Evolutionary conservation across 208 protist genomes (phyloP).

Genomic region (Leptomonas seymouri): DNA sequence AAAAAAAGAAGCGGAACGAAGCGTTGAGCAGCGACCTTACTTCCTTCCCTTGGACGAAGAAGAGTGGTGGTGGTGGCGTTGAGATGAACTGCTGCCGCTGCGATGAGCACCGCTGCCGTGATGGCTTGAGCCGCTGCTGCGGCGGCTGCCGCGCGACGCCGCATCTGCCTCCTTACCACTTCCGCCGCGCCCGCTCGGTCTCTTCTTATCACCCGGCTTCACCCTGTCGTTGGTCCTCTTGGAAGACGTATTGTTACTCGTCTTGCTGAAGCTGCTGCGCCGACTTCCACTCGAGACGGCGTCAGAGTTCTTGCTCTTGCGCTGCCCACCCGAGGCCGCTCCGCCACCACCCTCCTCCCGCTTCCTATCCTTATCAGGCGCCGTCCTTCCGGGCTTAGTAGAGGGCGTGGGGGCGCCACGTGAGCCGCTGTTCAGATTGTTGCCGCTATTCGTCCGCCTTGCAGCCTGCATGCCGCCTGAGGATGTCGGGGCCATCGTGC

Average conservation of each 20-base stretch:
- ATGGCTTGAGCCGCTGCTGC: constrained; percentile 6
- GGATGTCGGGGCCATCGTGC: constrained; percentile 9
- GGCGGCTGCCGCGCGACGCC: constrained; percentile 8
- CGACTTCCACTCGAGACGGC: constrained; percentile 4
- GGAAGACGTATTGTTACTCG: not conserved
- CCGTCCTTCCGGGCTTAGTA: not conserved
- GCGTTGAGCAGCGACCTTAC: too few species aligned
- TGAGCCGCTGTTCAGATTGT: not conserved
- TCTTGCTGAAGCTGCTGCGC: constrained; percentile 1
- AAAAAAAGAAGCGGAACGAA: not conserved
- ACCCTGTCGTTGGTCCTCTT: constrained; percentile 1
- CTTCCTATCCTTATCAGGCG: constrained; percentile 7
- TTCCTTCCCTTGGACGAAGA: constrained; percentile 27
- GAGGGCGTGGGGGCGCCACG: constrained; percentile 3
- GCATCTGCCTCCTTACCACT: constrained; percentile 17
- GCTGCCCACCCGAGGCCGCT: not conserved
- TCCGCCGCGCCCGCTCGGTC: constrained; percentile 8
- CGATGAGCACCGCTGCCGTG: constrained; percentile 7
- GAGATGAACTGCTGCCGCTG: constrained; percentile 5
- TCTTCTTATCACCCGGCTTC: constrained; percentile 23
- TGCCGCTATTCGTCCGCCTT: not conserved
- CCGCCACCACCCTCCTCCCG: not conserved
- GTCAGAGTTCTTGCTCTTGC: constrained; percentile 5
- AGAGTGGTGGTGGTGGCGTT: constrained; percentile 14
- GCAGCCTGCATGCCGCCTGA: not conserved